Base-by-base conservation (phyloP, 2,329 filamentous ascomycete species). In the Xylaria sp. region DNA sequence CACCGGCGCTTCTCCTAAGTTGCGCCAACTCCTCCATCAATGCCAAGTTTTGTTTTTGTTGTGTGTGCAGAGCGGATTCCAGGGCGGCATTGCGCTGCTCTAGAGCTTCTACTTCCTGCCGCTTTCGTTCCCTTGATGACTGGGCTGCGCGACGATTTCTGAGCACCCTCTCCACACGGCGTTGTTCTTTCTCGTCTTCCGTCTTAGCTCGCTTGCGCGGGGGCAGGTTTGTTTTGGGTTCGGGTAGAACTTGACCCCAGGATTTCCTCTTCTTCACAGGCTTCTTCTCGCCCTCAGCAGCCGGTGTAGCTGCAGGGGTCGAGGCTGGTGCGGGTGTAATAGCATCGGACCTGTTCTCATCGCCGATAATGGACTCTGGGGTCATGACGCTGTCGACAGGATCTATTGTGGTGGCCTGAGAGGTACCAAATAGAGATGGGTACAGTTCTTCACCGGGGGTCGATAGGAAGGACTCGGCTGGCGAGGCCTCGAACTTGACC, bases 161-260 rank as follows among this genome's bases (percentile, higher is more conserved):
- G 71, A 98, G 92, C 68, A 99, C 95, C 66, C 95, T 92, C 82
- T 99, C 95, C 58, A 98, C 96, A 65, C 95, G 91, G 46, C 95
- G 91, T 79, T 99, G 95, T 80, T 98, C 95, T 81, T 99, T 99
- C 79, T 99, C 95, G 74, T 97, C 95, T 73, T 96, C 94, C 2
- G 95, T 99, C 86, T 98, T 99, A 71, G 95, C 95, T 66, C 95
- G 92, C 87, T 99, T 99, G 69, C 91, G 89, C 40, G 94, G 94
- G 64, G 94, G 94, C 7, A 98, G 87, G 74, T 94, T 96, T 33
- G 95, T 98, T 85, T 97, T 98, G 45, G 95, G 95, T 75, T 96
- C 92, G 17, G 95, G 95, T 42, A 98, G 88, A 76, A 96, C 92
- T 79, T 99, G 95, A 52, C 95, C 95, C 95, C 95, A 99, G 51